Evolutionary conservation across 257 asterid genomes (phyloP).

Genomic region (Euphrasia confusa): DNA sequence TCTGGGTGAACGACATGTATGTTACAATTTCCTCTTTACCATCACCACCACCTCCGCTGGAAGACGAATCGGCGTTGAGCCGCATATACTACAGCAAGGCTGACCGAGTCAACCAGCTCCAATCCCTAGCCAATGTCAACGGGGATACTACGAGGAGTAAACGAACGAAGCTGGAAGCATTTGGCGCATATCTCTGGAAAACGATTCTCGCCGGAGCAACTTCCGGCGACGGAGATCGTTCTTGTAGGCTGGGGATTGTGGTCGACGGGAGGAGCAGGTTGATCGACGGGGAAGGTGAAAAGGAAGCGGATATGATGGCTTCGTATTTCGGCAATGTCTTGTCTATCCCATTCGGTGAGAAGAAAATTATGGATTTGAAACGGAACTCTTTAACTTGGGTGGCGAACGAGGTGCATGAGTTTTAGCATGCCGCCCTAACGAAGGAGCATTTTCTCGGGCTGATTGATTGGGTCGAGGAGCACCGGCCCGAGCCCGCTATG

Average conservation of each 20-base stretch:
- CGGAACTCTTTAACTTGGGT: constrained; percentile 37
- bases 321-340: not conserved
- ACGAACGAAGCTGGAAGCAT: constrained; percentile 51
- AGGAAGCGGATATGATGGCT: not conserved
- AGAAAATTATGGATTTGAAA: constrained; percentile 30
- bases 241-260: constrained; percentile 39
- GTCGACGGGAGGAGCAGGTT: constrained; percentile 8
- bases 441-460: constrained; percentile 68
- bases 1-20: constrained; percentile 34
- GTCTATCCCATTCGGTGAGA: constrained; percentile 44
- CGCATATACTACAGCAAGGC: constrained; percentile 53
- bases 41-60: constrained; percentile 20
- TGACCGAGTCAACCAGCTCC: constrained; percentile 36
- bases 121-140: constrained; percentile 37
- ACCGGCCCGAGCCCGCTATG: constrained; percentile 49
- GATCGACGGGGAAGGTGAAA: not conserved
- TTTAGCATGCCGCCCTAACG: constrained; percentile 30
- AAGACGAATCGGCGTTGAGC: too few relatives aligned
- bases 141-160: not conserved
- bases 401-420: constrained; percentile 44
- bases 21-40: constrained; percentile 26
- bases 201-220: constrained; percentile 26
- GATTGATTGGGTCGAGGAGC: constrained; percentile 71
- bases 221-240: constrained; percentile 9
- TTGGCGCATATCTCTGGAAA: constrained; percentile 73